Evolutionary conservation across 306 rosid species (phyloP), one percentile per base, ranked within the genome.

Genomic region (Aeschynomene evenia): DNA sequence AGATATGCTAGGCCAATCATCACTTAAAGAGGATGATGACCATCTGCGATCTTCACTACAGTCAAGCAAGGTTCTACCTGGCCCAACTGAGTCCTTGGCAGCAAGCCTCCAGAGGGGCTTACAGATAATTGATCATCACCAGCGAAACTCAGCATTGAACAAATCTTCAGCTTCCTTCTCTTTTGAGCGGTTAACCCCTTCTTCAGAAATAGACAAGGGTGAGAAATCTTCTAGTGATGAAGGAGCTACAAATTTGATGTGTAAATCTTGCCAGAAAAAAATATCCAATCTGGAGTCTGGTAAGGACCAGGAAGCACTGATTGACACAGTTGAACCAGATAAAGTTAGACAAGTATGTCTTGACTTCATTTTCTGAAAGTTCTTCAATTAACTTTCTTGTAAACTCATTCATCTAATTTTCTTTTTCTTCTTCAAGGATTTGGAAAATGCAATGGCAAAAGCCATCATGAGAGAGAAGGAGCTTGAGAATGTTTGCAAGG

Each of bases 31-130:
- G 71, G 82, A 75, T 53, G 82, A 75, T 53, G 86, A 84, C 50
- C 66, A 73, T 56, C 39, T 83, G 53, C 81, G 78, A 42, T 89
- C 90, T 39, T 85, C 95, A 2, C 69, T 89, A 65, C 72, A 68
- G 54, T 85, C 91, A 55, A 84, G 86, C 86, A 87, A 85, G 77
- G 79, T 73, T 40, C 83, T 80, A 59, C 73, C 85, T 9, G 96
- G 91, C 60, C 97, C 95, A 1, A 79, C 97, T 0, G 95, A 91
- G 81, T 88, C 92, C 58, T 84, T 95, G 84, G 99, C 88, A 21
- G 92, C 97, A 39, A 95, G 99, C 77, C 97, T 95, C 39, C 94
- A 94, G 70, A 94, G 96, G 79, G 97, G 99, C 63, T 76, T 95
- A 48, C 85, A 91, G 73, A 87, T 95, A 66, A 91, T 95, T 73